Evolutionary conservation across 495 filamentous ascomycete species (phyloP), one percentile per base, ranked within the genome.

Genomic region (Tuber magnatum): DNA sequence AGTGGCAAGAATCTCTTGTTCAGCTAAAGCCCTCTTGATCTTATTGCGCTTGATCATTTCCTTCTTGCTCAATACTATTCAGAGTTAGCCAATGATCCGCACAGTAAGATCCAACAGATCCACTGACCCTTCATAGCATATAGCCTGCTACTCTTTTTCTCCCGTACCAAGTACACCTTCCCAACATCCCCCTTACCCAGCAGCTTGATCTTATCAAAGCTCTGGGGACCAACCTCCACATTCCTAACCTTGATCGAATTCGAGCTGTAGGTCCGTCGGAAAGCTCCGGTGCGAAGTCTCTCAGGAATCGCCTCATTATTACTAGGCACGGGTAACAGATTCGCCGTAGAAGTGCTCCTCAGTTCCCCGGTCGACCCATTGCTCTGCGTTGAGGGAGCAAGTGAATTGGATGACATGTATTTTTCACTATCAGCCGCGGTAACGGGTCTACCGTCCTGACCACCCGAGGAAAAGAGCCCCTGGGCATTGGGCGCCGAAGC

Each of bases 1-100:
- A 8, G 95, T 99, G 32, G 95, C 95, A 68, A 99, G 85, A 81
- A 99, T 99, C 82, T 99, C 95, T 84, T 99, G 95, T 84, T 99
- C 95, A 40, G 95, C 95, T 83, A 99, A 86, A 69, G 95, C 95
- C 79, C 95, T 90, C 87, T 99, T 99, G 87, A 99, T 99, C 88
- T 99, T 99, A 85, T 99, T 99, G 44, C 95, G 91, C 87, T 99
- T 99, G 86, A 99, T 99, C 95, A 99, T 99, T 86, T 99, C 95
- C 87, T 97, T 97, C 85, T 99, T 99, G 87, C 94, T 98, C 85
- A 99, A 80, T 16, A 99, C 95, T 99, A 82, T 51, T 48, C 68
- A 74, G 78, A 74, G 82, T 88, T 75, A 88, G 74, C 80, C 28
- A 70, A 51, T n/a, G 14, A 75, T 16, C 22, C 68, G n/a, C 65